Evolutionary conservation across 2,329 filamentous ascomycete species (phyloP), one percentile per base, ranked within the genome.

Genomic region (Arthrobotrys conoides): DNA sequence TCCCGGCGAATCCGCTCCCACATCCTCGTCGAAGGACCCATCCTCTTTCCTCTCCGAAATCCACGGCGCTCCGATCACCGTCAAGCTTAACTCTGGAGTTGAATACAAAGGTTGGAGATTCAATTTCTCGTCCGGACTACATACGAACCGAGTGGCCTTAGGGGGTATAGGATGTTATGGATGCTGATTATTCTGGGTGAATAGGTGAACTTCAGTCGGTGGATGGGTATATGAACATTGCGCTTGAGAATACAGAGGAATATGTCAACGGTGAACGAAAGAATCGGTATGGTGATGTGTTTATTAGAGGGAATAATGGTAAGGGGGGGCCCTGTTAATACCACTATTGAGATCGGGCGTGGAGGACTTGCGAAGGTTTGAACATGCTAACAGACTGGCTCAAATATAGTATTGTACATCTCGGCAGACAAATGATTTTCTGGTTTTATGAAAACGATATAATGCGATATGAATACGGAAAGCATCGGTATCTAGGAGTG

Each of bases 181-280:
- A 16, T n/a, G 48, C 20, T 36, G 36, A 55, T 38, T 6, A 30
- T 27, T 5, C 27, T 30, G 27, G 27, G 27, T 10, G n/a, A 38
- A 18, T 80, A 97, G 95, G 96, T 82, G 94, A 97, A 84, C 89
- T 98, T 44, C 94, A 98, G 84, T 97, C 94, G 0, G 95, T 99
- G 63, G 96, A 99, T 85, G 96, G 96, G 66, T 99, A 98, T 86
- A 99, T 99, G 96, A 99, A 99, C 86, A 97, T 99, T 84, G 95
- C 96, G 12, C 89, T 99, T 33, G 96, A 99, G 85, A 96, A 97
- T 86, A 97, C 94, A 20, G 91, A 93, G 81, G 96, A 99, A 86
- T 94, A 91, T 82, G 92, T 97, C 81, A 88, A 91, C 81, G 90
- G 90, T 33, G 87, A 88, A 81, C 83, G 89, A 72, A 86, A 88